Evolutionary conservation across 2,329 filamentous ascomycete genomes (phyloP), one percentile per base, ranked within the genome.

Genomic region (Arthrobotrys sphaeroides): DNA sequence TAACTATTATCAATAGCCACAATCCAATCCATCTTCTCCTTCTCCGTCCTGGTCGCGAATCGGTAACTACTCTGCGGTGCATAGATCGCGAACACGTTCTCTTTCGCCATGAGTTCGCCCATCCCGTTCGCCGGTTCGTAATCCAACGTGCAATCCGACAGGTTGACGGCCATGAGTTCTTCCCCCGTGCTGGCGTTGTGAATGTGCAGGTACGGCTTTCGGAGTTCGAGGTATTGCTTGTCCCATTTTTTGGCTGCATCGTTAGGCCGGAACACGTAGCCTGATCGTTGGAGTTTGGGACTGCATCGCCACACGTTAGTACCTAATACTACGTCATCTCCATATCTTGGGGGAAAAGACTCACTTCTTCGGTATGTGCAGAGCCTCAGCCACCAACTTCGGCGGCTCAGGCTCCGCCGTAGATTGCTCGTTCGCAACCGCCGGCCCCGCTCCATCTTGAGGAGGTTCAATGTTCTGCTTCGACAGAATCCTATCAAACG

Each of bases 1-100:
- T 88, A 82, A 87, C 90, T 78, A 85, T 97, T 91, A 83, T 99
- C 95, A 79, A 99, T 93, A 80, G 91, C 90, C 82, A 96, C 88
- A 79, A 99, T 97, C 95, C 95, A 99, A 82, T 98, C 95, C 79
- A 94, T 90, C 85, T 97, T 97, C 82, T 97, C 94, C 55, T 90
- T 87, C 84, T 97, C 94, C 80, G 89, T 94, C 72, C 93, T 87
- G 22, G 93, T 92, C 12, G 93, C 92, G 82, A 99, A 98, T 42
- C 99, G 86, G 88, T 94, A 99, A 31, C 94, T 97, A 83, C 97
- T 97, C 82, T 95, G 91, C 73, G 91, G 92, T 43, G 92, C 94
- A 81, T 98, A 99, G 59, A 99, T 88, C 10, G 95, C 95, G 86
- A 97, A 99, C 42, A 98, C 91, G 78, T 91, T 90, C 2, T 89